Evolutionary conservation across 352 stramenopile genomes (phyloP), one percentile per base, ranked within the genome.

Genomic region (Pythium myriotylum): DNA sequence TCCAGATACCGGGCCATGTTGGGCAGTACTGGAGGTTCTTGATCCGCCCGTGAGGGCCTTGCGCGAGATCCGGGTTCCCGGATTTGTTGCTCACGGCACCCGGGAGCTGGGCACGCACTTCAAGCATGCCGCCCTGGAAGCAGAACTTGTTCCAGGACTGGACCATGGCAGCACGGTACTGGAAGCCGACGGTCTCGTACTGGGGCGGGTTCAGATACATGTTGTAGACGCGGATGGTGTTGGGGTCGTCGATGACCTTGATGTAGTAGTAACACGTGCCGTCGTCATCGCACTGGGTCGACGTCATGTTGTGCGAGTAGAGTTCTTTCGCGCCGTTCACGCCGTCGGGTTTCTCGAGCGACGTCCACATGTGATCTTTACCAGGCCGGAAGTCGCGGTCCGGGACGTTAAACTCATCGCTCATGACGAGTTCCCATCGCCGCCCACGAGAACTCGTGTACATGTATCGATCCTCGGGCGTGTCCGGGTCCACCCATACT

Each of bases 101-200:
- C 6, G 96, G 96, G 9, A 98, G 74, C 59, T 96, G 88, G 1
- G 86, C 81, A 40, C 82, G 73, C 9, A 97, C 71, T 60, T 97
- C 91, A 26, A 97, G 62, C 59, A 98, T 86, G 4, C 93, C 93
- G 5, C 91, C 93, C 33, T 95, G 94, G 62, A 97, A 97, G 67
- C 93, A 98, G 67, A 98, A 98, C 53, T 97, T 97, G 66, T 97
- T 97, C 92, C 92, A 98, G 0, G 72, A 82, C 69, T 97, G 91
- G 0, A 97, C 45, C 90, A 97, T 97, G 8, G 78, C 89, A 22
- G 77, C 84, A 3, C 59, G 47, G 57, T 79, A 79, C 22, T 64
- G 60, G 54, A 81, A 86, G 35, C 69, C 24, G 17, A 65, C 67
- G 40, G 70, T 64, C 57, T 83, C 43, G 62, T 71, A 86, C 6